phyloP scores from a whole-genome alignment of 2,329 filamentous ascomycete species.

The Fusarium sp. region DNA sequence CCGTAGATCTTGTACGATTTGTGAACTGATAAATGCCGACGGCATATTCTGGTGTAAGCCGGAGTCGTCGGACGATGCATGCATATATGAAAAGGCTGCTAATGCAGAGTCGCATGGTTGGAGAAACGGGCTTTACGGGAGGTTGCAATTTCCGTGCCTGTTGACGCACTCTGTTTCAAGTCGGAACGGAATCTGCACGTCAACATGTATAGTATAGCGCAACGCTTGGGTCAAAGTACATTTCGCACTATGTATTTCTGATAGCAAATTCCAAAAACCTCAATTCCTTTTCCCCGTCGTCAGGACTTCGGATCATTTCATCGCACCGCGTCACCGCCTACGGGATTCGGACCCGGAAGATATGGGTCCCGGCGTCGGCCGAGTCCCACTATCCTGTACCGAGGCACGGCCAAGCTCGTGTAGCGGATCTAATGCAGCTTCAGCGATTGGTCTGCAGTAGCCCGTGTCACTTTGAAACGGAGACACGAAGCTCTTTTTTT shows the following conservation, averaged over 20 bases:
- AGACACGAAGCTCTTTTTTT: not conserved
- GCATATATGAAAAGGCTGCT: too few species aligned
- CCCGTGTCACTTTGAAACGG: not conserved
- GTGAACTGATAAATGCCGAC: too few species aligned
- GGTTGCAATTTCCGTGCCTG: constrained; percentile 2
- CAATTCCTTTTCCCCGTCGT: not conserved
- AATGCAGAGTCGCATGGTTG: not conserved
- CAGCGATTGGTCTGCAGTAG: constrained; percentile 7
- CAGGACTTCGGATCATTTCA: constrained; percentile 8
- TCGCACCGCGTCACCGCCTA: constrained; percentile 7
- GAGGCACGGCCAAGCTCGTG: not conserved
- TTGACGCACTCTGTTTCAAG: constrained; percentile 8
- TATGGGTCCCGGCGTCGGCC: constrained; percentile 5
- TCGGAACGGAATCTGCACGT: not conserved
- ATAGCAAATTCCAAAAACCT: not conserved
- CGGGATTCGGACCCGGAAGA: constrained; percentile 2
- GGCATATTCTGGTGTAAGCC: too few species aligned
- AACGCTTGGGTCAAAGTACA: not conserved
- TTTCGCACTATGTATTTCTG: not conserved
- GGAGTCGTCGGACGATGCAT: too few species aligned
- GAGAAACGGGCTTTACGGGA: constrained; percentile 6
- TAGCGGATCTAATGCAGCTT: not conserved
- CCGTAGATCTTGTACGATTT: too few species aligned
- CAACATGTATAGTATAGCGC: not conserved
- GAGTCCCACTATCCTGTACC: not conserved